These are phyloP conservation scores for Lupinus albus DNA, from an alignment of 306 rosid genomes.

Conservation along the genomic window DNA sequence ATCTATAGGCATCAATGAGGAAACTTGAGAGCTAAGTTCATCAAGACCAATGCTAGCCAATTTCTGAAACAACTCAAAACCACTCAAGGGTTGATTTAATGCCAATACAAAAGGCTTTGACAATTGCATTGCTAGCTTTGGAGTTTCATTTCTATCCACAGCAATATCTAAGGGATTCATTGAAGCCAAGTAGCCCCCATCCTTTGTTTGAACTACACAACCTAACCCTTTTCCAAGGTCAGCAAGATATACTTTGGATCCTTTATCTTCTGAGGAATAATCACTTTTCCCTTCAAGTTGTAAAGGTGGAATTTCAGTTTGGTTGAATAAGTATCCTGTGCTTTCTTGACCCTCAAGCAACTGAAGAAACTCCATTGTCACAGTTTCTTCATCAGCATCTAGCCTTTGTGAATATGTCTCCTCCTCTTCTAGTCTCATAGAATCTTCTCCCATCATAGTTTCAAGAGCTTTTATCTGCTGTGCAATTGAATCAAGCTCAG, in stretches of 20 bases:
- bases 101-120: conserved; percentile 70
- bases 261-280: conserved; percentile 48
- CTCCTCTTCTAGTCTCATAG: conserved; percentile 50
- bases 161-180: conserved; percentile 71
- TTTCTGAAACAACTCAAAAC: conserved; percentile 78
- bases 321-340: conserved; percentile 42
- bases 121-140: conserved; percentile 90
- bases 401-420: conserved; percentile 61
- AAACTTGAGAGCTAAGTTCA: conserved; percentile 63
- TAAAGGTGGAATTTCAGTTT: conserved; percentile 53
- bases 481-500: conserved; percentile 84
- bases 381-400: conserved; percentile 86
- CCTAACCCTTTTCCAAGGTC: conserved; percentile 95
- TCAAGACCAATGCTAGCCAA: conserved; percentile 70
- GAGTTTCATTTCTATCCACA: conserved; percentile 60
- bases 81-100: conserved; percentile 54
- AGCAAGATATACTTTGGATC: conserved; percentile 67
- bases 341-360: conserved; percentile 83
- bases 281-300: conserved; percentile 53
- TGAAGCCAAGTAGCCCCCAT: conserved; percentile 84
- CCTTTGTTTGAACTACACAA: conserved; percentile 76
- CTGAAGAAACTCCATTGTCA: conserved; percentile 86
- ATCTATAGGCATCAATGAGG: conserved; percentile 69
- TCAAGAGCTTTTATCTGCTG: conserved; percentile 95
- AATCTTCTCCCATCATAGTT: conserved; percentile 74